Conservation (phyloP, 140 eudicot species). For the Erigeron philadelphicus region DNA sequence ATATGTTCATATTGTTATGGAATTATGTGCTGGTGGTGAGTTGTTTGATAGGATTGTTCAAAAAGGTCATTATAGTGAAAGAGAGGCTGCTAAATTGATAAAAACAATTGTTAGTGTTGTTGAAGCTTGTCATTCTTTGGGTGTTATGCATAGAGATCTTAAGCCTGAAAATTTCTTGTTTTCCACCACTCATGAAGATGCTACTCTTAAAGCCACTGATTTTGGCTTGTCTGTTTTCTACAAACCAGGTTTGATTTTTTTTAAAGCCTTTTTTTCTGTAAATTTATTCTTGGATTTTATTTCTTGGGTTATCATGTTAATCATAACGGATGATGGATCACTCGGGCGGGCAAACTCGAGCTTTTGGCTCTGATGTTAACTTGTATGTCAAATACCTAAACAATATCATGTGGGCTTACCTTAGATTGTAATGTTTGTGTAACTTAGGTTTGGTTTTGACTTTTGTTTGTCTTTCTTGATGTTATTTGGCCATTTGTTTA, state of each 20-base stretch:
- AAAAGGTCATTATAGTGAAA: conserved; percentile 71
- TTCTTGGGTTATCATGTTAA: conserved; percentile 1
- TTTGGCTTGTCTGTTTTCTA: conserved; percentile 69
- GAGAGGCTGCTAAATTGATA: conserved; percentile 60
- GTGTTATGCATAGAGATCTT: conserved; percentile 74
- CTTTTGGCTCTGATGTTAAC: too few species aligned
- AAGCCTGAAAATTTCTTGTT: conserved; percentile 80
- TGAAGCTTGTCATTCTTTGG: conserved; percentile 72
- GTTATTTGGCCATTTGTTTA: background rate
- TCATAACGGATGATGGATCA: background rate
- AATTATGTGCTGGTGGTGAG: conserved; percentile 76
- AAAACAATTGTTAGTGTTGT: conserved; percentile 71
- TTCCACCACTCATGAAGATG: conserved; percentile 52
- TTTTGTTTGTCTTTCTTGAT: conserved; percentile 20
- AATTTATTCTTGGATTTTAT: background rate
- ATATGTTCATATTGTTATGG: conserved; percentile 74
- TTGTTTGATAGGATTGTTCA: conserved; percentile 66
- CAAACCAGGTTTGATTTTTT: conserved; percentile 48
- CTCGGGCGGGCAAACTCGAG: too few species aligned
- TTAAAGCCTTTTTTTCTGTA: background rate
- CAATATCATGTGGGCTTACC: conserved; percentile 17
- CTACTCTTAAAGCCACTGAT: conserved; percentile 70
- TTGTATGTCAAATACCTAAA: background rate
- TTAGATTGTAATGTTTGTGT: background rate
- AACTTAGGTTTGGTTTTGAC: conserved; percentile 17